A percentile compares a stretch with the other conserved stretches of the same genome.
phyloP scores from a whole-genome alignment of 495 filamentous ascomycete species.

The Halenospora varia region DNA sequence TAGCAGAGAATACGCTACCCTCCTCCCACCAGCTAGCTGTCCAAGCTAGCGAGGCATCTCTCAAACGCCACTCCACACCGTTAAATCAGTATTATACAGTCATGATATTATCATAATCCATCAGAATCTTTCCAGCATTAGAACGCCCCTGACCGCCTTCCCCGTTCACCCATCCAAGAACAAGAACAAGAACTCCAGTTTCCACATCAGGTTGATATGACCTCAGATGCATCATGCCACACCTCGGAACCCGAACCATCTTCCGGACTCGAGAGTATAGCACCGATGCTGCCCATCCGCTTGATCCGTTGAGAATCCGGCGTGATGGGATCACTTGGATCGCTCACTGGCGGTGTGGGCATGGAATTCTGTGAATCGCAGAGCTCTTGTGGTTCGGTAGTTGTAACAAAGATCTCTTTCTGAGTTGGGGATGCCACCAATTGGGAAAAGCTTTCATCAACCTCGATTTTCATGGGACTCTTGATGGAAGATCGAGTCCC shows the following conservation, averaged over 20 bases:
- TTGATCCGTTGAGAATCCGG: conserved; percentile 5
- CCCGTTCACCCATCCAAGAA: too few species aligned
- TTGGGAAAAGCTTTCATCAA: too few species aligned
- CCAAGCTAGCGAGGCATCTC: too few species aligned
- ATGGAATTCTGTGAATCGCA: neutral
- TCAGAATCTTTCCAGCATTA: neutral
- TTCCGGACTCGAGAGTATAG: conserved; percentile 4
- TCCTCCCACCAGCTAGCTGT: too few species aligned
- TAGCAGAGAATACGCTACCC: too few species aligned
- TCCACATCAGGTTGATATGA: neutral
- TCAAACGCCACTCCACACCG: neutral
- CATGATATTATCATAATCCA: neutral
- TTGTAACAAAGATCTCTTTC: neutral
- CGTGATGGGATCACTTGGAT: conserved; percentile 1
- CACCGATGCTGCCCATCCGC: conserved; percentile 6
- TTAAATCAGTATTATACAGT: neutral
- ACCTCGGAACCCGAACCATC: neutral
- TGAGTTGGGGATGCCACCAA: too few species aligned
- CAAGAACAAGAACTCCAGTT: too few species aligned
- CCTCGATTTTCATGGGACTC: neutral
- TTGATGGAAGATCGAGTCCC: conserved; percentile 1
- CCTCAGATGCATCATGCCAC: conserved; percentile 14
- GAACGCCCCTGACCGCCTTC: too few species aligned
- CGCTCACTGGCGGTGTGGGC: neutral
- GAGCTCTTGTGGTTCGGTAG: neutral